Evolutionary conservation across 768 basidiomycete genomes (phyloP).

Genomic region (Melanogaster broomeanus): DNA sequence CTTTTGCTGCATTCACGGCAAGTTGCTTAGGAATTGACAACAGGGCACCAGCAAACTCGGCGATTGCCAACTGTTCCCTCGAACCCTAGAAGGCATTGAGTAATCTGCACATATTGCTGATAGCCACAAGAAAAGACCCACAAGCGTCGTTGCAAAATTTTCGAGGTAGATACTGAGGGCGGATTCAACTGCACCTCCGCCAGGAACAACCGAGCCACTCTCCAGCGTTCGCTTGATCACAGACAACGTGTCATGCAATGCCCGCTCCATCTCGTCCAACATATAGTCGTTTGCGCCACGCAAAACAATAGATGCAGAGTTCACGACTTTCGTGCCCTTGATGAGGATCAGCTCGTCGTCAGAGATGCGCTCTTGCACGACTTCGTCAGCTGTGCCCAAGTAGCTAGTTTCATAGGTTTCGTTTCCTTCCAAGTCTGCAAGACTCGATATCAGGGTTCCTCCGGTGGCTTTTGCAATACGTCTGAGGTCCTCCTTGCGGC

Average conservation of each 20-base stretch:
- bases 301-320: slow-evolving; percentile 87
- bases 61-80: slow-evolving; percentile 96
- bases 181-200: slow-evolving; percentile 96
- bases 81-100: slow-evolving; percentile 68
- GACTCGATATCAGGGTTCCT: slow-evolving; percentile 86
- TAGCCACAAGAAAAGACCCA: slow-evolving; percentile 41
- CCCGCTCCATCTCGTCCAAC: slow-evolving; percentile 99
- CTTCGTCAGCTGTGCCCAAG: slow-evolving; percentile 93
- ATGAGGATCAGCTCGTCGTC: slow-evolving; percentile 97
- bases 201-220: slow-evolving; percentile 93
- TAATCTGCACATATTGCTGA: neutral
- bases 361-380: slow-evolving; percentile 95
- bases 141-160: slow-evolving; percentile 97
- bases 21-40: slow-evolving; percentile 96
- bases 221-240: slow-evolving; percentile 97
- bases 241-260: slow-evolving; percentile 91
- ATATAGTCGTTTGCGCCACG: slow-evolving; percentile 99
- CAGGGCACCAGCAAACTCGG: slow-evolving; percentile 94
- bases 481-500: slow-evolving; percentile 95
- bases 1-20: slow-evolving; percentile 97
- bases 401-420: slow-evolving; percentile 94
- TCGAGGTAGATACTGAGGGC: slow-evolving; percentile 97
- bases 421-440: slow-evolving; percentile 96
- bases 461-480: slow-evolving; percentile 98
- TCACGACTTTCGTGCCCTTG: slow-evolving; percentile 98